Evolutionary conservation across 148 eudicot species (phyloP).

Genomic region (Selenicereus undatus): DNA sequence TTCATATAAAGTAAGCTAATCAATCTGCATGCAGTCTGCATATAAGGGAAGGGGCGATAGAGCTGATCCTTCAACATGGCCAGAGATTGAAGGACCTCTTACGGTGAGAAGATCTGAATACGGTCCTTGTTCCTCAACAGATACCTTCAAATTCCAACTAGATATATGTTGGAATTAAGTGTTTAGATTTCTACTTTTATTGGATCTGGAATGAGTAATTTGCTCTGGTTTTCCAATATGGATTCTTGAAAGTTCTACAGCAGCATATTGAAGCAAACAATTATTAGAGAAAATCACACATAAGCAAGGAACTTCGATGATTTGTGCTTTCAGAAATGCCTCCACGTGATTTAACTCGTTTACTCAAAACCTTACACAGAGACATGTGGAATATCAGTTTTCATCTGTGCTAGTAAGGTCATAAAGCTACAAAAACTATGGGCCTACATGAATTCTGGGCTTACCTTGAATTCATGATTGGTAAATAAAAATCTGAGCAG

Average conservation of each 20-base stretch:
- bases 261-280: background rate
- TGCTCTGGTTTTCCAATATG: background rate
- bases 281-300: background rate
- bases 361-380: background rate
- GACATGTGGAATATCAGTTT: background rate
- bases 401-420: background rate
- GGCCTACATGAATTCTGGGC: background rate
- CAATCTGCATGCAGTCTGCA: conserved; percentile 70
- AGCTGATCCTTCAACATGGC: conserved; percentile 86
- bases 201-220: background rate
- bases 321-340: no score
- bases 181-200: background rate
- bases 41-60: conserved; percentile 87
- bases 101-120: conserved; percentile 42
- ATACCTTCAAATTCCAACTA: background rate
- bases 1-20: conserved; percentile 19
- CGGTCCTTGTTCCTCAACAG: conserved; percentile 4
- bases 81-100: conserved; percentile 95
- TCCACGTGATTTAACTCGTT: no score
- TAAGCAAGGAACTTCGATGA: no score
- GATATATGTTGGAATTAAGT: background rate
- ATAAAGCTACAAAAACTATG: background rate
- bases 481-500: no score
- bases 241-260: background rate
- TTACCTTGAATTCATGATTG: no score